Base-by-base conservation (phyloP, 1,284 basidiomycete genomes). In the Sporisorium scitamineum region DNA sequence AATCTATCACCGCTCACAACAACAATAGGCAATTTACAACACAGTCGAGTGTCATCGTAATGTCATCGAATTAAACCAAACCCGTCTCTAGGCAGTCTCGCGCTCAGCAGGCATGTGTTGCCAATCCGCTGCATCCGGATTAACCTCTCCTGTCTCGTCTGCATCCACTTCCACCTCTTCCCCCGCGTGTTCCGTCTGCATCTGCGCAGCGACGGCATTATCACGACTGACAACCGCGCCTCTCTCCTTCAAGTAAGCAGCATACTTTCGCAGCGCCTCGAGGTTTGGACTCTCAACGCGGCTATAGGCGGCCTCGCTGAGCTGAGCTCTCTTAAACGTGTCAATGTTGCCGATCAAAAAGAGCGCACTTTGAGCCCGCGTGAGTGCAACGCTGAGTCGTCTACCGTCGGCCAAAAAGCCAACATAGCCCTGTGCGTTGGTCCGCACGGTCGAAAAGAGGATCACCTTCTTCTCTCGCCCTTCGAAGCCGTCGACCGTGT, bases 391-490 rank as follows among this genome's bases (percentile, higher is more conserved):
- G 82, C 99, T 99, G 88, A 98, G 92, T 37, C 97, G 88, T 48
- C 96, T 89, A 93, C 94, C 96, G 84, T 98, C 97, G 78, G 92
- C 94, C 14, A 99, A 88, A 11, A 99, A 89, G 62, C 97, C 94
- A 3, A 97, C 84, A 94, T 93, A 76, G 89, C 89, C 18, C 92
- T 92, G 7, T 82, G 53, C 55, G 51, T 55, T 59, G 1, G 93
- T 94, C 54, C 94, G 89, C 6, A 97, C 95, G 87, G 98, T 91
- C 10, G 93, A 95, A 61, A 99, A 92, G 74, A 99, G 88, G 69
- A 99, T 91, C 80, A 93, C 94, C 54, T 95, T 93, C 86, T 99
- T 99, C 87, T 99, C 97, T 50, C 97, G 88, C 0, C 97, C 97
- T 86, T 99, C 96, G 85, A 93, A 94, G 61, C 91, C 92, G 87